Base-by-base conservation (phyloP, 139 green algal species). In the Zygnema cylindricum region DNA sequence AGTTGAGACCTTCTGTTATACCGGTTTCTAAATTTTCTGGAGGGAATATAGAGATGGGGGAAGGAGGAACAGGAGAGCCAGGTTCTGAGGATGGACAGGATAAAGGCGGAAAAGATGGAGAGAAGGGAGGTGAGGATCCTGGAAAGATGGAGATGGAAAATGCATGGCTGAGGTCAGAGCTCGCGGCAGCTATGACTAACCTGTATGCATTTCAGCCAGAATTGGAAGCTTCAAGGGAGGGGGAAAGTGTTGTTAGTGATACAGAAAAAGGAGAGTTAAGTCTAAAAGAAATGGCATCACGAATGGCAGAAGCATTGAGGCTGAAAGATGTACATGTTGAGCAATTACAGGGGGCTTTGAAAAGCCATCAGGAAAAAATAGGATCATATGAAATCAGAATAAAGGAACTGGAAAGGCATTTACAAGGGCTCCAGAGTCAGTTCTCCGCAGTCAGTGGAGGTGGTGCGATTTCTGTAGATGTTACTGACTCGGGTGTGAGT, bases 121-220 rank as follows among this genome's bases (percentile, higher is more conserved):
- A 85, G 35, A 84, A 22, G 30, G 83, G 33, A 42, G 77, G 36
- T 73, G 85, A 89, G 77, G 30, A 35, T 2, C 2, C 3, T 38
- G n/a, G n/a, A n/a, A 43, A 79, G 16, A 40, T 90, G 49, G 85
- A 89, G 43, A 30, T 91, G 77, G 86, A 91, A 69, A 91, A 91
- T 63, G 43, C 81, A 75, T 30, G 86, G 43, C 42, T 91, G 40
- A 41, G 79, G 25, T 57, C 86, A 33, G 86, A 91, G 42, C 78
- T 88, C 23, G 82, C 82, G 22, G 41, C 83, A n/a, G 83, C 83
- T 35, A 33, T 88, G 69, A 69, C 83, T 36, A 87, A 85, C 36
- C 1, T 88, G 33, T 88, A 87, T 55, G 39, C 69, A 30, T 40
- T 88, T 32, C 35, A 88, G 1, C 3, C 69, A 23, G 83, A 41